Evolutionary conservation across 2,329 filamentous ascomycete genomes (phyloP).

Genomic region (Pseudogymnoascus sp.): DNA sequence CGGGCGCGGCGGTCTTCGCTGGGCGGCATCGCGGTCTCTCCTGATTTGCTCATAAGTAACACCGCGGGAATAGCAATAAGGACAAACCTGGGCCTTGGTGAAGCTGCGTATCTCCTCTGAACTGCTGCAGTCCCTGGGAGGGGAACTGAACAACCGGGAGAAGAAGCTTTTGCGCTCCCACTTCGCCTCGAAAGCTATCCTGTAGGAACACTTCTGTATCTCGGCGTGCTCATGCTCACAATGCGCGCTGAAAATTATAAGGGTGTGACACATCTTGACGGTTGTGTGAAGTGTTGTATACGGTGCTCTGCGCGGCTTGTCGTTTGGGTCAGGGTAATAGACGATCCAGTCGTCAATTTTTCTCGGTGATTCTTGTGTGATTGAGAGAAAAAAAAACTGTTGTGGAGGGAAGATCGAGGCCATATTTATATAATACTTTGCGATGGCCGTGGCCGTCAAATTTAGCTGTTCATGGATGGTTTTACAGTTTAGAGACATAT

Average conservation of each 20-base stretch:
- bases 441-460: neutral
- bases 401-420: neutral
- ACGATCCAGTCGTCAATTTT: neutral
- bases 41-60: neutral
- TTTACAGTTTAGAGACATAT: neutral
- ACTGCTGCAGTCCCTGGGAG: neutral
- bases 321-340: neutral
- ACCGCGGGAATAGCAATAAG: neutral
- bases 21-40: neutral
- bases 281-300: neutral
- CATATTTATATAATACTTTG: neutral
- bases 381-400: neutral
- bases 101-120: neutral
- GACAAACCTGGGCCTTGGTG: neutral
- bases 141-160: neutral
- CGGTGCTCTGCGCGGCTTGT: neutral
- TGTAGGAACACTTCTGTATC: neutral
- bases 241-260: neutral
- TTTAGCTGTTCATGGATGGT: neutral
- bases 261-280: neutral
- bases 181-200: neutral
- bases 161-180: neutral
- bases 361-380: neutral
- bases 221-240: neutral
- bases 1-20: neutral